Conservation (phyloP, 169 alveolate genomes). For the Cryptosporidium viatorum region DNA sequence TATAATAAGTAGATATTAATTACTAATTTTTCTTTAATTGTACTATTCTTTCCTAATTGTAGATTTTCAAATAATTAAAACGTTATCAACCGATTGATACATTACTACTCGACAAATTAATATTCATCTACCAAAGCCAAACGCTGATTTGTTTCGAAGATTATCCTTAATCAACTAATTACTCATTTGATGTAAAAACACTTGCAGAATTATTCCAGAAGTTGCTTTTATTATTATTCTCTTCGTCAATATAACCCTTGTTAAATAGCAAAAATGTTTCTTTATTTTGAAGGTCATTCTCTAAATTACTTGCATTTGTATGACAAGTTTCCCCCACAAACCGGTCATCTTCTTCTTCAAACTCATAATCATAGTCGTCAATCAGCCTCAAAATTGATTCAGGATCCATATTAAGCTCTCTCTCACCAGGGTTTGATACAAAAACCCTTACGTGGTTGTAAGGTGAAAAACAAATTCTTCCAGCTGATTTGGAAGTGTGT, state of each 20-base stretch:
- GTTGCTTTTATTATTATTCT: background rate
- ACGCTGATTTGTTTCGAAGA: background rate
- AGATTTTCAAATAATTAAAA: background rate
- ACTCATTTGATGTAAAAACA: background rate
- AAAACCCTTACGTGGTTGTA: slow-evolving; percentile 70
- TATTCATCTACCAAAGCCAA: background rate
- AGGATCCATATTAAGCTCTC: slow-evolving; percentile 59
- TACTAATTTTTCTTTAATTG: background rate
- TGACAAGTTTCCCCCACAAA: background rate
- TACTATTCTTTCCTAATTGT: background rate
- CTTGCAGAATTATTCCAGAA: background rate
- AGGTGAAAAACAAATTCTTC: slow-evolving; percentile 73
- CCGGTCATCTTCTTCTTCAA: background rate
- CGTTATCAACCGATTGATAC: background rate
- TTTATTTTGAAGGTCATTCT: background rate
- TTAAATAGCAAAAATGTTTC: background rate
- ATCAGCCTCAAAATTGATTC: slow-evolving; percentile 22
- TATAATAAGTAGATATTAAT: background rate
- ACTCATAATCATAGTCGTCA: slow-evolving; percentile 23
- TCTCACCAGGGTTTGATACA: slow-evolving; percentile 59
- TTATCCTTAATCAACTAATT: background rate
- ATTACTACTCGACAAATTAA: background rate
- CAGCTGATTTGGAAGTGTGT: slow-evolving; percentile 46
- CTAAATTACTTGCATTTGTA: background rate
- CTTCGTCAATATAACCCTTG: background rate